phyloP scores from a whole-genome alignment of 2,329 filamentous ascomycete genomes.

The Xylaria sp. region DNA sequence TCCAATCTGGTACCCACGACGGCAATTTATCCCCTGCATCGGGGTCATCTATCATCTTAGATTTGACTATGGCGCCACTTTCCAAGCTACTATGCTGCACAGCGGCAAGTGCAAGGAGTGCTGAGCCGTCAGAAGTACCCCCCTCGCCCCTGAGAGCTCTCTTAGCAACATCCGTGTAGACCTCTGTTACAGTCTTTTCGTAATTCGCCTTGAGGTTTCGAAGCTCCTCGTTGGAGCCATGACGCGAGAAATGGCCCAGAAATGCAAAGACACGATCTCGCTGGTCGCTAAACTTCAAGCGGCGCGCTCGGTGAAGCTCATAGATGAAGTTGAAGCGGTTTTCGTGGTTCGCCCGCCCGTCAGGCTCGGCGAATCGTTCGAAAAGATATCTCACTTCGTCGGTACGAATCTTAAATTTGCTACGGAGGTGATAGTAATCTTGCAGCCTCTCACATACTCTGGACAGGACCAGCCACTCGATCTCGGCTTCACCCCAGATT shows the following conservation, averaged over 20 bases:
- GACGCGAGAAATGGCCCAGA: conserved; percentile 12
- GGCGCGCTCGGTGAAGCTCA: conserved; percentile 11
- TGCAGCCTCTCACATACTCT: conserved; percentile 6
- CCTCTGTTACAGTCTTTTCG: neutral
- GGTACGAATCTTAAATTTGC: neutral
- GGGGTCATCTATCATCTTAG: neutral
- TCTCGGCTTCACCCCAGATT: conserved; percentile 10
- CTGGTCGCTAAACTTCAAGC: neutral
- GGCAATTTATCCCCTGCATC: neutral
- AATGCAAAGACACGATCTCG: conserved; percentile 15
- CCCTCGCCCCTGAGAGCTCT: neutral
- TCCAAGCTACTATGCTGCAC: neutral
- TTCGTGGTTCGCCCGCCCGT: neutral
- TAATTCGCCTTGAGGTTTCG: neutral
- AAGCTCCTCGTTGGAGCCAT: neutral
- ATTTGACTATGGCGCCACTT: neutral
- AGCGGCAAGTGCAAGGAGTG: neutral
- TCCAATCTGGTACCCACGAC: neutral
- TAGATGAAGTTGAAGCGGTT: conserved; percentile 21
- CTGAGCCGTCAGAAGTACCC: neutral
- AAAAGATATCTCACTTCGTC: conserved; percentile 14
- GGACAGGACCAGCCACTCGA: neutral
- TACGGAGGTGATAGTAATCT: conserved; percentile 10
- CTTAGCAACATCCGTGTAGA: neutral
- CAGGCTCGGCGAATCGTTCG: conserved; percentile 4